These are phyloP conservation scores for Tylopilus vinaceipallidus DNA, from an alignment of 768 basidiomycete species.

Conservation along the genomic window DNA sequence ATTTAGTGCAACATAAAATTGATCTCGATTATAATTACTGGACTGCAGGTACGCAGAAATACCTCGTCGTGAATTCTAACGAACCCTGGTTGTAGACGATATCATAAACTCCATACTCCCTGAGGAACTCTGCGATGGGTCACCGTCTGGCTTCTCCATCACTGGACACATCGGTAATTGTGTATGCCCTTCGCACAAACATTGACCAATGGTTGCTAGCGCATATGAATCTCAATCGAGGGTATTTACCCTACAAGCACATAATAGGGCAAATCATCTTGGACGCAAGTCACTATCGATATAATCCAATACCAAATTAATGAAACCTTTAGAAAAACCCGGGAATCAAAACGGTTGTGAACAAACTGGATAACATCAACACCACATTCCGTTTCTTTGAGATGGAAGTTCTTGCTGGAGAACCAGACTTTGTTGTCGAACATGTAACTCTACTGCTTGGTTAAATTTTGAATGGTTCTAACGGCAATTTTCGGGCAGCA, in stretches of 20 bases:
- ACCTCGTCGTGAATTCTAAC: neutral
- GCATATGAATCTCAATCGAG: slow-evolving; percentile 86
- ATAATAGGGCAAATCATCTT: slow-evolving; percentile 90
- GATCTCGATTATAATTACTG: slow-evolving; percentile 84
- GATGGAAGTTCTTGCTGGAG: slow-evolving; percentile 96
- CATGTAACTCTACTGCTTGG: slow-evolving; percentile 55
- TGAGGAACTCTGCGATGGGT: slow-evolving; percentile 67
- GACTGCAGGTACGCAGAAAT: slow-evolving; percentile 62
- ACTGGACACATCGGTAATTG: slow-evolving; percentile 86
- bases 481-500: slow-evolving; percentile 43
- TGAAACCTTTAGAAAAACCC: slow-evolving; percentile 72
- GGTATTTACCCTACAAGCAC: slow-evolving; percentile 89
- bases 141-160: slow-evolving; percentile 84
- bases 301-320: slow-evolving; percentile 6
- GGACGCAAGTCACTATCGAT: slow-evolving; percentile 56
- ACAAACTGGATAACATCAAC: slow-evolving; percentile 88
- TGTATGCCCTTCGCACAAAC: neutral
- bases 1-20: slow-evolving; percentile 57
- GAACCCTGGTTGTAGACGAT: slow-evolving; percentile 54
- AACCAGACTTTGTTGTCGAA: slow-evolving; percentile 80
- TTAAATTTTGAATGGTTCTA: neutral
- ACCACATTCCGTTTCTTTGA: slow-evolving; percentile 87
- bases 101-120: slow-evolving; percentile 83
- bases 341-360: slow-evolving; percentile 82
- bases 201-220: slow-evolving; percentile 44